Conservation (phyloP, 192 early-diverging fungal genomes). For the Geosiphon pyriformis region DNA sequence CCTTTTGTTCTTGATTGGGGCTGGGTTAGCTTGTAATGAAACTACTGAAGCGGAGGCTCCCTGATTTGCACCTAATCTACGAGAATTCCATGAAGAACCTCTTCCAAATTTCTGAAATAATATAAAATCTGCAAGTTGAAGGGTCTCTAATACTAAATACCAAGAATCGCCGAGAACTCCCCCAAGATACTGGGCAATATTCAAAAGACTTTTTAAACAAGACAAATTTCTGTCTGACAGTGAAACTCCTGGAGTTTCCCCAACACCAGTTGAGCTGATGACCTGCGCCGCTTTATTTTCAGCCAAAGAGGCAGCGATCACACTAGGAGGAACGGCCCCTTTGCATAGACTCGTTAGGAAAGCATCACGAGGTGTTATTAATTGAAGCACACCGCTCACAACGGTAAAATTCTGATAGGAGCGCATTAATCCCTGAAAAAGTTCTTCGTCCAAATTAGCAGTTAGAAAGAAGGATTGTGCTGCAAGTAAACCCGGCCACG, state of each 20-base stretch:
- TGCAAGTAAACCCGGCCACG: conserved; percentile 76
- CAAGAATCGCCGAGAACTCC: conserved; percentile 74
- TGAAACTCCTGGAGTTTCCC: conserved; percentile 26
- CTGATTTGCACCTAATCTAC: conserved; percentile 30
- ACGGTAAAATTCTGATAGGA: conserved; percentile 72
- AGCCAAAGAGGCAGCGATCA: conserved; percentile 32
- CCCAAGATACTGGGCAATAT: conserved; percentile 67
- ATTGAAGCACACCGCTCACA: conserved; percentile 73
- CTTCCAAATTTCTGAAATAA: conserved; percentile 45
- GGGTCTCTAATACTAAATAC: conserved; percentile 81
- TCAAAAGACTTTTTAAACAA: conserved; percentile 66
- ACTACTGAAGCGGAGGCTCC: conserved; percentile 16
- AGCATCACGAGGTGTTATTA: conserved; percentile 77
- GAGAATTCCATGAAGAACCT: conserved; percentile 32
- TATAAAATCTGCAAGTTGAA: conserved; percentile 82
- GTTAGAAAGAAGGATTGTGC: conserved; percentile 72
- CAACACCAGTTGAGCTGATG: background rate
- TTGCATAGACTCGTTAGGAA: conserved; percentile 84
- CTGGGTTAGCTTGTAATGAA: conserved; percentile 11
- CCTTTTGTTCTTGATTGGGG: conserved; percentile 9
- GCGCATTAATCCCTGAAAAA: conserved; percentile 69
- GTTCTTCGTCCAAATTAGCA: conserved; percentile 73
- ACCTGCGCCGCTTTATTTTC: conserved; percentile 25
- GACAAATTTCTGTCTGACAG: conserved; percentile 75
- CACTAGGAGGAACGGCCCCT: conserved; percentile 60